These are phyloP conservation scores for Gracilaria domingensis DNA, from an alignment of 23 red algal species.

Conservation along the genomic window DNA sequence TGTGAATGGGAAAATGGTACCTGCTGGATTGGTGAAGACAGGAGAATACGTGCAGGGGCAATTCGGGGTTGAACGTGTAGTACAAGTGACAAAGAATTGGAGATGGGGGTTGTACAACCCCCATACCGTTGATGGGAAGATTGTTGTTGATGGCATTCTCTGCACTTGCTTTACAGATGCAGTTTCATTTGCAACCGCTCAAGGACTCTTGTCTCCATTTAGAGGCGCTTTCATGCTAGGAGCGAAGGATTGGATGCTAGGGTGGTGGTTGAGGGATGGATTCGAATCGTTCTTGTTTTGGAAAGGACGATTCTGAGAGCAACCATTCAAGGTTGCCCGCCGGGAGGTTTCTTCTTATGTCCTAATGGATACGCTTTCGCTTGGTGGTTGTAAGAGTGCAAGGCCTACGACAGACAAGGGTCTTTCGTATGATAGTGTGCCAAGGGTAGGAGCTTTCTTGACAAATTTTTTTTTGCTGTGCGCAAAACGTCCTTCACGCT, in stretches of 20 bases:
- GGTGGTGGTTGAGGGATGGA: not conserved
- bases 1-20: slow-evolving; percentile 34
- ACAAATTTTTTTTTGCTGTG: too few species aligned
- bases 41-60: slow-evolving; percentile 21
- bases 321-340: too few species aligned
- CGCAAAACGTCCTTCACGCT: too few species aligned
- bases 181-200: not conserved
- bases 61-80: not conserved
- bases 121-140: slow-evolving; percentile 34
- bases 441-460: too few species aligned
- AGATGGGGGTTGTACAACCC: slow-evolving; percentile 38
- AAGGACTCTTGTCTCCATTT: slow-evolving; percentile 15
- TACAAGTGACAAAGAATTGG: not conserved
- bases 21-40: not conserved
- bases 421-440: too few species aligned
- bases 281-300: not conserved
- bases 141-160: slow-evolving; percentile 40
- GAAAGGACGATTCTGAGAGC: too few species aligned
- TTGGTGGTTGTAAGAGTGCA: too few species aligned
- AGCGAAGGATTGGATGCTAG: not conserved
- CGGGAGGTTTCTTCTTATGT: too few species aligned
- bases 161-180: slow-evolving; percentile 40
- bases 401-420: too few species aligned
- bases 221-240: not conserved
- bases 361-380: too few species aligned